Percentiles rank a stretch among this genome's conserved stretches.
phyloP scores from a whole-genome alignment of 2,329 filamentous ascomycete species.

The Microsporum canis region DNA sequence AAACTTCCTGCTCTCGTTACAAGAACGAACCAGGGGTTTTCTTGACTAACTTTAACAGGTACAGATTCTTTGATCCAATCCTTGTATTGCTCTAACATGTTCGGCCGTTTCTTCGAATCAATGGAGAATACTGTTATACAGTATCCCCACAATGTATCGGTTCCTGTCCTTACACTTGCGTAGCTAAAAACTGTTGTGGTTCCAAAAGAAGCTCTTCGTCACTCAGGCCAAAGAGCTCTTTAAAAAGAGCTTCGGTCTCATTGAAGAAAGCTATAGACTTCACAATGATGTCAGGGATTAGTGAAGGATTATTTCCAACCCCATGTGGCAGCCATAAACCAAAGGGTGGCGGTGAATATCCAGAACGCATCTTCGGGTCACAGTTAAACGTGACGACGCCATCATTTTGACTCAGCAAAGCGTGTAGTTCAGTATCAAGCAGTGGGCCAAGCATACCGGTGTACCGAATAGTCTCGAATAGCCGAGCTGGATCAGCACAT shows the following conservation, averaged over 20 bases:
- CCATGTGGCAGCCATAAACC: conserved; percentile 6
- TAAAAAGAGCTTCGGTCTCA: background rate
- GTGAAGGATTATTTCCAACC: background rate
- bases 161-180: background rate
- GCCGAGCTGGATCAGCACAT: background rate
- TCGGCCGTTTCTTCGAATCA: background rate
- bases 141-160: background rate
- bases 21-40: too few species aligned
- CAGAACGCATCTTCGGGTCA: background rate
- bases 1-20: too few species aligned
- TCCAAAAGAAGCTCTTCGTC: background rate
- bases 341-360: background rate
- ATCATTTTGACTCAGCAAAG: background rate
- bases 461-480: background rate
- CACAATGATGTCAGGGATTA: background rate
- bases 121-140: background rate
- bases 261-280: background rate
- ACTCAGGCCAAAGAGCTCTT: background rate
- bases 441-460: background rate
- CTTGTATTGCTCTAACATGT: background rate
- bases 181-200: background rate
- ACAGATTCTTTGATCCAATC: background rate
- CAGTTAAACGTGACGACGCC: background rate
- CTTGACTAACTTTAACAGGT: background rate
- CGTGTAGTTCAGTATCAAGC: background rate